These are phyloP conservation scores for Alternaria sp. DNA, from an alignment of 2,329 filamentous ascomycete species.

Conservation along the genomic window DNA sequence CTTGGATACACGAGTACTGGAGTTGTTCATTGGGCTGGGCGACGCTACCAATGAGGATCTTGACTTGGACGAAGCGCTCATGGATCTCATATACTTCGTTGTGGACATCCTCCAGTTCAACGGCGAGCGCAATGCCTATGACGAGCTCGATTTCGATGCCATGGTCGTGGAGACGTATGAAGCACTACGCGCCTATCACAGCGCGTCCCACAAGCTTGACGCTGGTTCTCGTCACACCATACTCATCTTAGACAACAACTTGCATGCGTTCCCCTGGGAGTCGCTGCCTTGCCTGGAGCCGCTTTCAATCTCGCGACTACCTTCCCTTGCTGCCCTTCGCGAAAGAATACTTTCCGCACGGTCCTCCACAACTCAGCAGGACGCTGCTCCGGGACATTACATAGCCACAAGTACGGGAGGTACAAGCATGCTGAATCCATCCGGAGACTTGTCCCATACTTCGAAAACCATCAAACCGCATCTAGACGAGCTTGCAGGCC, in stretches of 20 bases:
- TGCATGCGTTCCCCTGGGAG: constrained; percentile 96
- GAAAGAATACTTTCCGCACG: constrained; percentile 70
- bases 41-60: constrained; percentile 69
- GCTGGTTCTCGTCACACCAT: constrained; percentile 71
- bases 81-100: constrained; percentile 92
- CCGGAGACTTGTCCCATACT: constrained; percentile 80
- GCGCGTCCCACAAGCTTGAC: constrained; percentile 50
- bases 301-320: constrained; percentile 82
- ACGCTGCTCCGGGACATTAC: constrained; percentile 48
- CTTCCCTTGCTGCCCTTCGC: constrained; percentile 82
- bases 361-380: constrained; percentile 7
- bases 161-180: constrained; percentile 90
- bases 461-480: constrained; percentile 74
- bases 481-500: constrained; percentile 58
- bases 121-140: constrained; percentile 93
- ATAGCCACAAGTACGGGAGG: constrained; percentile 61
- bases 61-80: constrained; percentile 87
- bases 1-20: constrained; percentile 73
- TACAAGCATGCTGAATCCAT: constrained; percentile 88
- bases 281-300: constrained; percentile 84
- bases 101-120: constrained; percentile 97
- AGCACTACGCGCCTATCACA: constrained; percentile 80
- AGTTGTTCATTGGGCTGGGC: constrained; percentile 86
- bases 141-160: constrained; percentile 93
- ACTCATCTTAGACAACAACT: constrained; percentile 85